phyloP scores from a whole-genome alignment of 2,329 filamentous ascomycete genomes.

The Colletotrichum sp. region DNA sequence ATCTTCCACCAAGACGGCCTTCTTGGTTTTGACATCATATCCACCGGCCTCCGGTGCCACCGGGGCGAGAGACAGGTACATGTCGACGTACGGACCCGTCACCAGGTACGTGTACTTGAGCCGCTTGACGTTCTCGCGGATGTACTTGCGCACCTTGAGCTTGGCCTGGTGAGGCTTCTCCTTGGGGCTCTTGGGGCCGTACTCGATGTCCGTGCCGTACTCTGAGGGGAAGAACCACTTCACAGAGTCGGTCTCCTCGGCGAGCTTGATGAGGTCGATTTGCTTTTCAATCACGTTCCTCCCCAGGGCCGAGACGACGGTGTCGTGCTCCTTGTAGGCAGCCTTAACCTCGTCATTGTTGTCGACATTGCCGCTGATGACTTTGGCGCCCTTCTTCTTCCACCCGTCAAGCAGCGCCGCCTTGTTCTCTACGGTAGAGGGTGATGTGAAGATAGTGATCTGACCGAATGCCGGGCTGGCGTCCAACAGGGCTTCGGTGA shows the following conservation, averaged over 20 bases:
- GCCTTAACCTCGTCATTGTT: constrained; percentile 48
- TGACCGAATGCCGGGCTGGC: constrained; percentile 38
- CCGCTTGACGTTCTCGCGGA: constrained; percentile 56
- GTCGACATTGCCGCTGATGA: constrained; percentile 42
- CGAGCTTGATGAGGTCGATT: constrained; percentile 64
- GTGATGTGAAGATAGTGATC: constrained; percentile 37
- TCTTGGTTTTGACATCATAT: constrained; percentile 62
- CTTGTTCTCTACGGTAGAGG: constrained; percentile 22
- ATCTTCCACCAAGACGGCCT: constrained; percentile 66
- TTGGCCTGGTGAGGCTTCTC: constrained; percentile 76
- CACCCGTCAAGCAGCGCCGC: constrained; percentile 23
- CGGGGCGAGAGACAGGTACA: constrained; percentile 56
- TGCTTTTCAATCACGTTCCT: constrained; percentile 66
- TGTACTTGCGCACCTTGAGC: constrained; percentile 68
- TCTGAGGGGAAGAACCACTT: constrained; percentile 72
- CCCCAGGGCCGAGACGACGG: constrained; percentile 69
- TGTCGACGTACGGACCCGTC: constrained; percentile 72
- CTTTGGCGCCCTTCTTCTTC: constrained; percentile 24
- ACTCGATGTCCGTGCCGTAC: constrained; percentile 71
- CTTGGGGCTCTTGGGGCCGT: constrained; percentile 57
- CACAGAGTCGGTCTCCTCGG: constrained; percentile 57
- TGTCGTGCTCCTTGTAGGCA: constrained; percentile 67
- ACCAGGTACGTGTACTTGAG: constrained; percentile 72
- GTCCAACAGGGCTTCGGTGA: constrained; percentile 39
- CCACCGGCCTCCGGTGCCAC: constrained; percentile 52